Evolutionary conservation across 805 yeast species (phyloP).

Genomic region (Geotrichum ghanense): DNA sequence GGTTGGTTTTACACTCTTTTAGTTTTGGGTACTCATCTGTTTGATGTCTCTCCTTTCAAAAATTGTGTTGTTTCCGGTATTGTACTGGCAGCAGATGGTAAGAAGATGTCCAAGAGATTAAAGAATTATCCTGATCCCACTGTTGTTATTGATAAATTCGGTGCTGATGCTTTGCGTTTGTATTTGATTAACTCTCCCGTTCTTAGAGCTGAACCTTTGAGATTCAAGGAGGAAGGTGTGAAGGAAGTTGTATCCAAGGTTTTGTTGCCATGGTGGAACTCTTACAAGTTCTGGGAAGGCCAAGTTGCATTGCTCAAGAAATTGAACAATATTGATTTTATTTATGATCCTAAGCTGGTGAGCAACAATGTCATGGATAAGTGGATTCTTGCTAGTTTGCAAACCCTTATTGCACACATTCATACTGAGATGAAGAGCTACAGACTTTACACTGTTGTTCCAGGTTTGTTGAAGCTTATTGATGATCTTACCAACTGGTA

Average conservation of each 20-base stretch:
- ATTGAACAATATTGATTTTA: slow-evolving; percentile 56
- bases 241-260: slow-evolving; percentile 95
- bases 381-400: slow-evolving; percentile 96
- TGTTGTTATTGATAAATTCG: slow-evolving; percentile 70
- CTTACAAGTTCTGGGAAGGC: slow-evolving; percentile 92
- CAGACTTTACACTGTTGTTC: slow-evolving; percentile 92
- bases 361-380: slow-evolving; percentile 92
- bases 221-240: slow-evolving; percentile 98
- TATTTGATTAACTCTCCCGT: slow-evolving; percentile 97
- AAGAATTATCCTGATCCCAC: slow-evolving; percentile 97
- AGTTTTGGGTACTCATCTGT: slow-evolving; percentile 89
- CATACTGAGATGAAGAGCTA: slow-evolving; percentile 85
- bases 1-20: slow-evolving; percentile 99
- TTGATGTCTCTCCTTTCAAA: slow-evolving; percentile 85
- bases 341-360: slow-evolving; percentile 50
- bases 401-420: slow-evolving; percentile 75
- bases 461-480: slow-evolving; percentile 75
- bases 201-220: slow-evolving; percentile 88
- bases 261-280: slow-evolving; percentile 96
- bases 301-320: slow-evolving; percentile 80
- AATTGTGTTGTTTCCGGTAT: slow-evolving; percentile 95
- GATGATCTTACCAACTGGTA: slow-evolving; percentile 98
- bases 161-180: slow-evolving; percentile 96
- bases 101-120: slow-evolving; percentile 97
- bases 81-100: slow-evolving; percentile 95